phyloP scores from a whole-genome alignment of 2,329 filamentous ascomycete genomes.

The Grosmannia huntii region DNA sequence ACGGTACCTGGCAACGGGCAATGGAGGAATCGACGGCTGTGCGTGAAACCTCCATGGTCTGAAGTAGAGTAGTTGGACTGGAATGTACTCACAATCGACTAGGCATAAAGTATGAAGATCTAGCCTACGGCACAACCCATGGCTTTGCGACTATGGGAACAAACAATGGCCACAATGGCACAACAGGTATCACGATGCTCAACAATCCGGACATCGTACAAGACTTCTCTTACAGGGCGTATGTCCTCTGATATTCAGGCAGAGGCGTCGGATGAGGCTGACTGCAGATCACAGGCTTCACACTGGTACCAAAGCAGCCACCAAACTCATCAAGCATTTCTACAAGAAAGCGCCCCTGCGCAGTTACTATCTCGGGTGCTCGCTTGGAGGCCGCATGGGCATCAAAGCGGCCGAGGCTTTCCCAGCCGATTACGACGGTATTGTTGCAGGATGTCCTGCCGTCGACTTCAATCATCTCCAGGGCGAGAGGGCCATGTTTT shows the following conservation, averaged over 20 bases:
- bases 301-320: constrained; percentile 34
- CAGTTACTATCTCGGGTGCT: constrained; percentile 46
- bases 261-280: background rate
- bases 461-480: constrained; percentile 22
- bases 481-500: constrained; percentile 28
- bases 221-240: constrained; percentile 24
- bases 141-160: constrained; percentile 35
- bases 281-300: constrained; percentile 20
- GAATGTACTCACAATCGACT: too few relatives aligned
- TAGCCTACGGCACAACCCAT: constrained; percentile 28
- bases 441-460: constrained; percentile 36
- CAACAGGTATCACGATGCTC: constrained; percentile 18
- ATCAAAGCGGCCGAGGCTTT: constrained; percentile 38
- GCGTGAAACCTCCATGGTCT: background rate
- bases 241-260: background rate
- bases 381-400: constrained; percentile 46
- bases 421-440: constrained; percentile 44
- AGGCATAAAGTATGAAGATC: constrained; percentile 31
- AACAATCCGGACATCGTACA: constrained; percentile 23
- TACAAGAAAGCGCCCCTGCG: constrained; percentile 27
- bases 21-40: constrained; percentile 35
- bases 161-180: constrained; percentile 38
- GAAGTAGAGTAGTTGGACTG: background rate
- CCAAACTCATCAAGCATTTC: constrained; percentile 31
- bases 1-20: constrained; percentile 33